Base-by-base conservation (phyloP, 2,329 filamentous ascomycete genomes). In the Stachybotrys echinatus region DNA sequence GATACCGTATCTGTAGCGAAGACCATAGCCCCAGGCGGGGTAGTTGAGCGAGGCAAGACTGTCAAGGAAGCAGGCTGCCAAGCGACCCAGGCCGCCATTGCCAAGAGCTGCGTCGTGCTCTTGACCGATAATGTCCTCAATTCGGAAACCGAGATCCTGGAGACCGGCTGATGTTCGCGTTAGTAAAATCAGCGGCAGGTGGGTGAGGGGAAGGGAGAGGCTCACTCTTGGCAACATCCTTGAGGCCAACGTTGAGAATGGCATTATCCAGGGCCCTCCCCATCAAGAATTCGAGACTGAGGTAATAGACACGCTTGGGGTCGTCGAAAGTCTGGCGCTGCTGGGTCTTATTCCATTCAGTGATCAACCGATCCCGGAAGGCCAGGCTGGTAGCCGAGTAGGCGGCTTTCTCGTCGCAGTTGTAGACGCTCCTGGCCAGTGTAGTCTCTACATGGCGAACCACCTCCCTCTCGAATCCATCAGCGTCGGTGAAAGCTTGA, bases 271-370 rank as follows among this genome's bases (percentile, higher is more conserved):
- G 75, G 44, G 94, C 88, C 65, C 94, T 81, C 40, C 94, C 94
- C 94, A 99, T 99, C 62, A 99, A 74, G 63, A 99, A 99, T 72
- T 99, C 94, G 51, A 99, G 83, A 58, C 92, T 96, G 53, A 99
- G 81, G 67, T 99, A 99, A 75, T 99, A 99, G 59, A 99, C 82
- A 54, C 94, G 84, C 80, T 99, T 99, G 71, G 84, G 84, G 66
- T 97, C 94, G 50, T 81, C 79, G 62, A 88, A 90, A 0, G 92
- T 96, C 72, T 99, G 94, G 53, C 87, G 86, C 75, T 99, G 94
- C 74, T 99, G 94, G 44, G 94, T 99, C 72, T 87, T 91, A 75
- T 97, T 99, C 94, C 94, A 99, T 59, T 95, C 90, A 55, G 94
- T 85, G 63, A 99, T 86, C 65, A 99, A 77, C 48, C 91, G 86